phyloP scores from a whole-genome alignment of 208 protist genomes.

The Sergeia podlipaevii region DNA sequence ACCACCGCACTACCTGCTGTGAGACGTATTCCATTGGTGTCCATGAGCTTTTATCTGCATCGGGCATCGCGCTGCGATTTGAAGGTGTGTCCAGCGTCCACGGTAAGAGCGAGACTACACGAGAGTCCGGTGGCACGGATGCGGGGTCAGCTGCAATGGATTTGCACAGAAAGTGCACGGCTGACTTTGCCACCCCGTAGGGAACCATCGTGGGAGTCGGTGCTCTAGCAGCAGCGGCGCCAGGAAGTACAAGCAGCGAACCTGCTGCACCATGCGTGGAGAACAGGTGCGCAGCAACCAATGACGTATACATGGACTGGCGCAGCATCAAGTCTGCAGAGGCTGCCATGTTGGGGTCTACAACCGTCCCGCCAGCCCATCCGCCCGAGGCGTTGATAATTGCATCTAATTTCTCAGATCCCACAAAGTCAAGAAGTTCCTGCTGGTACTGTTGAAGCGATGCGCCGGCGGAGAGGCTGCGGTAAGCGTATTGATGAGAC shows the following conservation, averaged over 20 bases:
- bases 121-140: constrained; percentile 31
- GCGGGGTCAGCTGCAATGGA: constrained; percentile 37
- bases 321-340: constrained; percentile 65
- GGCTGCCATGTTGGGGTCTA: constrained; percentile 14
- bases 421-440: constrained; percentile 17
- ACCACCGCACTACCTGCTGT: constrained; percentile 40
- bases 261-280: constrained; percentile 19
- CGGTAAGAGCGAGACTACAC: constrained; percentile 67
- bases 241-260: constrained; percentile 66
- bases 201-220: constrained; percentile 73
- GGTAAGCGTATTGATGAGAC: constrained; percentile 4
- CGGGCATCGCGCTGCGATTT: constrained; percentile 65
- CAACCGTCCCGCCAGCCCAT: constrained; percentile 53
- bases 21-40: constrained; percentile 38
- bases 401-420: constrained; percentile 31
- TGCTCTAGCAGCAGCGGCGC: constrained; percentile 35
- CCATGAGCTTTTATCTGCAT: constrained; percentile 47
- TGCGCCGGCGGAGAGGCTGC: background rate
- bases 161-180: constrained; percentile 75
- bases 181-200: constrained; percentile 83
- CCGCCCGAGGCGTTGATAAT: constrained; percentile 82
- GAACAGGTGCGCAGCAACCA: constrained; percentile 59
- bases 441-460: constrained; percentile 26
- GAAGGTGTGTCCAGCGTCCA: constrained; percentile 56
- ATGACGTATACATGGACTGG: constrained; percentile 67